Evolutionary conservation across 2,329 filamentous ascomycete genomes (phyloP), one percentile per base, ranked within the genome.

Genomic region (Bipolaris oryzae): DNA sequence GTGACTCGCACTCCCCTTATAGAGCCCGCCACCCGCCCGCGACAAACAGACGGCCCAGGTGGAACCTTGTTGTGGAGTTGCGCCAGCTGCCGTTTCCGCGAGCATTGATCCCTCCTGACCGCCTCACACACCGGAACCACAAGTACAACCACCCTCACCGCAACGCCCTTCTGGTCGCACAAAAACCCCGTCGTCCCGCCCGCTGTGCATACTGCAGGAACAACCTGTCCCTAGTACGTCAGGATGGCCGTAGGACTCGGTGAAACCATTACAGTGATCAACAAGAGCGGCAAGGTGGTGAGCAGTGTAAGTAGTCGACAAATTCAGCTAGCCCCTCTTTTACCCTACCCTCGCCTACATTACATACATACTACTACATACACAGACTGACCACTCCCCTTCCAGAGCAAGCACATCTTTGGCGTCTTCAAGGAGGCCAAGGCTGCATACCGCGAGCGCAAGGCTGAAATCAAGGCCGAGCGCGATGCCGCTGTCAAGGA

Each of bases 391-490:
- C 71, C 67, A 35, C 38, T 68, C 67, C 52, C n/a, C 50, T 39
- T 45, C 31, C 71, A 96, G 92, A 92, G 92, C 72, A 96, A 96
- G 79, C 91, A 96, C 68, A 82, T 98, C 21, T 85, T 96, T 71
- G 89, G 87, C 73, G 89, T 97, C 72, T 96, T 96, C 83, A 96
- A 92, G 75, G 92, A 97, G 74, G 94, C 93, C 62, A 92, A 91
- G 74, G 87, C 88, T 51, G 90, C 91, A 56, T 98, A 98, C 78
- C 85, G 88, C 55, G 91, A 96, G 71, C 91, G 91, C 72, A 96
- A 96, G 76, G 89, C 91, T 6, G 87, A 92, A 66, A 84, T 96
- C 67, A 87, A 87, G 74, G 86, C 88, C 18, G 86, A 91, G 64
- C 85, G 87, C 68, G 87, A 88, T 69, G 80, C 80, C 37, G 82